Conservation (phyloP, 2,329 filamentous ascomycete species). For the Pochonia chlamydosporia region DNA sequence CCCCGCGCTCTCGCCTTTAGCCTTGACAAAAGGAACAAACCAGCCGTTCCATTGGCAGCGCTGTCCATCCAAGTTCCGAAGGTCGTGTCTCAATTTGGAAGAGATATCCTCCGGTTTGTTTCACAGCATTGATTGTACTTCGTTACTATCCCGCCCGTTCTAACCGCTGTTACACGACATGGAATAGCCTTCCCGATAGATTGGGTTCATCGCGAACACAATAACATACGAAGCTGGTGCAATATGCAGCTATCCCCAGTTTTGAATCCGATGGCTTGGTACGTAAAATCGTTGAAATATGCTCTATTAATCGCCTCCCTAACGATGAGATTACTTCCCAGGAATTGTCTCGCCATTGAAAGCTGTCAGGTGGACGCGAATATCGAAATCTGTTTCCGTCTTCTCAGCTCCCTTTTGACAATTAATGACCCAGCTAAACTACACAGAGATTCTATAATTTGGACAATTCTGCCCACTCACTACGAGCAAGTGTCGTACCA, state of each 20-base stretch:
- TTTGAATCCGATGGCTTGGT: neutral
- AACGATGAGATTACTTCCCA: no score
- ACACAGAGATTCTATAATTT: no score
- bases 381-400: no score
- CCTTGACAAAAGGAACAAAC: neutral
- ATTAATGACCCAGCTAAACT: no score
- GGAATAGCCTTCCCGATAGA: neutral
- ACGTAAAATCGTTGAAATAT: neutral
- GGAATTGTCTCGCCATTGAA: no score
- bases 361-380: no score
- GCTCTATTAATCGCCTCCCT: no score
- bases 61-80: neutral
- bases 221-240: neutral
- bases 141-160: neutral
- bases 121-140: neutral
- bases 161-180: conserved; percentile 6
- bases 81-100: neutral
- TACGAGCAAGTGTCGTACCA: no score
- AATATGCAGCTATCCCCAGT: neutral
- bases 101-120: conserved; percentile 2
- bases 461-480: no score
- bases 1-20: neutral
- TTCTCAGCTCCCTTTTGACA: no score
- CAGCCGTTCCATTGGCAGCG: neutral
- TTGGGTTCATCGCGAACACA: neutral